Percentiles rank a stretch among this genome's conserved stretches.
Conservation (phyloP, 1,139 yeast species). For the Candida frijolesensis region DNA sequence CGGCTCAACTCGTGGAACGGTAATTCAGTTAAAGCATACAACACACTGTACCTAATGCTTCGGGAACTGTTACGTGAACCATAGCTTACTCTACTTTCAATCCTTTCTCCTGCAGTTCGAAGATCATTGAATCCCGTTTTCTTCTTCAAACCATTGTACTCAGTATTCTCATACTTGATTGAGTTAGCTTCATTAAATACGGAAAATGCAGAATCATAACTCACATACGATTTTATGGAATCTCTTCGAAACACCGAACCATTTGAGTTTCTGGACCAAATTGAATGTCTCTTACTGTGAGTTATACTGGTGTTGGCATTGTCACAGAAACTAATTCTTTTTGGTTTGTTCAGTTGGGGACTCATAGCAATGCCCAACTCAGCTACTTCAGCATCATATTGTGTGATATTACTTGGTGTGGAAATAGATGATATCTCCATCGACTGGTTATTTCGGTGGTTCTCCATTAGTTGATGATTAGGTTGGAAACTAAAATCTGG, state of each 20-base stretch:
- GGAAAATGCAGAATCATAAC: slow-evolving; percentile 59
- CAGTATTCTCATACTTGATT: slow-evolving; percentile 9
- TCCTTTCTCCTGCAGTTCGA: slow-evolving; percentile 20
- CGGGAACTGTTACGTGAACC: slow-evolving; percentile 14
- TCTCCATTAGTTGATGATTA: slow-evolving; percentile 5
- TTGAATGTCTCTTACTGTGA: slow-evolving; percentile 25
- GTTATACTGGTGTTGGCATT: slow-evolving; percentile 17
- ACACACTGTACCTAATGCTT: slow-evolving; percentile 41
- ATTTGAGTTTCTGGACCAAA: slow-evolving; percentile 18
- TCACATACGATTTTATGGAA: slow-evolving; percentile 52
- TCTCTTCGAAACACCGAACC: slow-evolving; percentile 34
- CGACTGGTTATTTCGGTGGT: slow-evolving; percentile 19
- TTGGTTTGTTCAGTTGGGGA: slow-evolving; percentile 29
- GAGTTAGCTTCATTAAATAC: slow-evolving; percentile 29
- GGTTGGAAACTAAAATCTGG: slow-evolving; percentile 18
- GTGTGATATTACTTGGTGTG: slow-evolving; percentile 44
- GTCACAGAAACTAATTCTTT: slow-evolving; percentile 31
- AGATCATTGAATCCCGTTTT: slow-evolving; percentile 42
- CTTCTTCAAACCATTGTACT: slow-evolving; percentile 30
- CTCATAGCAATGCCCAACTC: slow-evolving; percentile 50
- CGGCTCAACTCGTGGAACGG: slow-evolving; percentile 33
- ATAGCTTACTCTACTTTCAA: background rate
- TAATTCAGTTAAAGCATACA: slow-evolving; percentile 44
- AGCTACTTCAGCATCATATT: slow-evolving; percentile 45
- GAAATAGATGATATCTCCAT: slow-evolving; percentile 33